Conservation (phyloP, 805 yeast species). For the Ogataea trehaloabstinens region DNA sequence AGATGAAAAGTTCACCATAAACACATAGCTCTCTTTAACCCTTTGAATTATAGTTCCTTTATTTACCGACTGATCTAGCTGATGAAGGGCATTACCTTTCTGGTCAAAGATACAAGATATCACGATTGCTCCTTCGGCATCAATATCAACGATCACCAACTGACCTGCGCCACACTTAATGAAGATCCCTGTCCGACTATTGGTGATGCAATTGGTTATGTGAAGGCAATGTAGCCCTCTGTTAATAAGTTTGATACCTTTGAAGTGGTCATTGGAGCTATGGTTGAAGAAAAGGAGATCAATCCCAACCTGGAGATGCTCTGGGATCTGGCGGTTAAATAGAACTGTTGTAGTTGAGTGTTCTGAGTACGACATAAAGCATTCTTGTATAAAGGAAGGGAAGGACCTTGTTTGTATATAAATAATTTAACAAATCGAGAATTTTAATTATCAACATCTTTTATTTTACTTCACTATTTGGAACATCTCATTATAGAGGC, state of each 20-base stretch:
- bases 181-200: constrained; percentile 41
- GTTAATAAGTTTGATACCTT: constrained; percentile 52
- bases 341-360: constrained; percentile 14
- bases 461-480: too few relatives aligned
- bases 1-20: constrained; percentile 23
- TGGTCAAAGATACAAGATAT: constrained; percentile 9
- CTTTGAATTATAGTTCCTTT: constrained; percentile 1
- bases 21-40: constrained; percentile 11
- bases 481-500: too few relatives aligned
- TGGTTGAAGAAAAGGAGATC: constrained; percentile 23
- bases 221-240: constrained; percentile 56
- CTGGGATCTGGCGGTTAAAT: constrained; percentile 14
- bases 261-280: constrained; percentile 11
- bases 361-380: constrained; percentile 4
- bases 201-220: constrained; percentile 38
- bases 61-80: constrained; percentile 4
- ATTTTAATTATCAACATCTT: too few relatives aligned
- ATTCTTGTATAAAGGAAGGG: not conserved
- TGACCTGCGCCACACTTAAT: constrained; percentile 33
- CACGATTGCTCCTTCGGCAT: constrained; percentile 29
- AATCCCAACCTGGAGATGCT: constrained; percentile 19
- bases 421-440: too few relatives aligned
- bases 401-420: too few relatives aligned
- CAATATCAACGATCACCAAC: constrained; percentile 8
- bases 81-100: constrained; percentile 4